These are phyloP conservation scores for Kazachstania viticola DNA, from an alignment of 805 yeast genomes.

Conservation along the genomic window DNA sequence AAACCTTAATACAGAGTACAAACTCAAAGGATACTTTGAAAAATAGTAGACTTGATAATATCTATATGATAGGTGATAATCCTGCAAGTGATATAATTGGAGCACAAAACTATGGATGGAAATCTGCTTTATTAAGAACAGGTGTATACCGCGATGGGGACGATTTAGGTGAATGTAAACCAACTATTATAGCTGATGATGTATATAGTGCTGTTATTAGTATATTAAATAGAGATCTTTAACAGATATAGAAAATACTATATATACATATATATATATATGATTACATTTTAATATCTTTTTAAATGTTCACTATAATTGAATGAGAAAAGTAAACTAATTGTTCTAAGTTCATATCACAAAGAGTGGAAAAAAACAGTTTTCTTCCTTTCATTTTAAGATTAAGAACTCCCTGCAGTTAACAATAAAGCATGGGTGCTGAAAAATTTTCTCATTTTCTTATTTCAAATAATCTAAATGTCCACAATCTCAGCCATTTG, in stretches of 20 bases:
- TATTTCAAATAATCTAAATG: background rate
- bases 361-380: no score
- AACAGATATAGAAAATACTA: no score
- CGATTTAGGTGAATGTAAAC: conserved; percentile 30
- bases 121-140: conserved; percentile 68
- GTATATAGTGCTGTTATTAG: conserved; percentile 40
- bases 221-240: conserved; percentile 6
- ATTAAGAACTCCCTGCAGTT: no score
- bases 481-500: background rate
- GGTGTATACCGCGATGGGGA: conserved; percentile 69
- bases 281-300: no score
- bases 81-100: conserved; percentile 90
- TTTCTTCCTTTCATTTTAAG: no score
- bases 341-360: no score
- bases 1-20: conserved; percentile 19
- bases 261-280: no score
- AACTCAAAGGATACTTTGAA: conserved; percentile 18
- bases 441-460: no score
- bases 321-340: no score
- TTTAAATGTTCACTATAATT: no score
- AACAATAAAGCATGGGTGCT: no score
- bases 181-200: conserved; percentile 39
- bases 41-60: conserved; percentile 39
- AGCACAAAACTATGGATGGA: conserved; percentile 83
- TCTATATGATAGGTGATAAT: conserved; percentile 95